A percentile compares a stretch with the other conserved stretches of the same genome.
Evolutionary conservation across 2,329 filamentous ascomycete genomes (phyloP).

Genomic region (Fusarium floridanum): DNA sequence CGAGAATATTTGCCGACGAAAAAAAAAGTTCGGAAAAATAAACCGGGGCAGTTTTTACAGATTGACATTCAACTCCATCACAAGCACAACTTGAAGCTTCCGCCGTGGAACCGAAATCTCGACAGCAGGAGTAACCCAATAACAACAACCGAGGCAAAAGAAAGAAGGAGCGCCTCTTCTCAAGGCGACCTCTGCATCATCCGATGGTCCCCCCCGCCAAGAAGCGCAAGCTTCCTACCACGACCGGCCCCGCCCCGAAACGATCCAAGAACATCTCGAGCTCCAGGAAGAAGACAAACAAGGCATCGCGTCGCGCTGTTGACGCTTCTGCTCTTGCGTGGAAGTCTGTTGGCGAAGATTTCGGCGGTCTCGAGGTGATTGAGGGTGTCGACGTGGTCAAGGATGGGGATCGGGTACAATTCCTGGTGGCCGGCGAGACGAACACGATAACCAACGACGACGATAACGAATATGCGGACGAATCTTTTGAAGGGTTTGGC

Average conservation of each 20-base stretch:
- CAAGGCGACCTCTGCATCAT: conserved; percentile 11
- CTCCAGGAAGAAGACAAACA: conserved; percentile 44
- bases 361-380: conserved; percentile 91
- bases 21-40: conserved; percentile 35
- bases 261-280: conserved; percentile 50
- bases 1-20: conserved; percentile 39
- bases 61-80: conserved; percentile 20
- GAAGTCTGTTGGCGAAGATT: conserved; percentile 90
- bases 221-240: conserved; percentile 56
- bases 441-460: conserved; percentile 51
- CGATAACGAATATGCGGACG: conserved; percentile 54
- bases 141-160: neutral
- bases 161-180: conserved; percentile 7
- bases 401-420: conserved; percentile 69
- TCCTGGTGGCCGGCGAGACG: conserved; percentile 61
- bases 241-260: conserved; percentile 52
- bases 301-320: conserved; percentile 50
- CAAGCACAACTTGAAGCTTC: conserved; percentile 1
- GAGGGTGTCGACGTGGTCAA: conserved; percentile 89
- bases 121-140: neutral
- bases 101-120: conserved; percentile 4
- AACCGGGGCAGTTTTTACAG: conserved; percentile 33
- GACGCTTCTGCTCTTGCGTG: conserved; percentile 66
- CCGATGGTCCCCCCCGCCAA: conserved; percentile 51
- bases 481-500: conserved; percentile 76